Conservation (phyloP, 2,329 filamentous ascomycete genomes). For the Fusarium albidum region DNA sequence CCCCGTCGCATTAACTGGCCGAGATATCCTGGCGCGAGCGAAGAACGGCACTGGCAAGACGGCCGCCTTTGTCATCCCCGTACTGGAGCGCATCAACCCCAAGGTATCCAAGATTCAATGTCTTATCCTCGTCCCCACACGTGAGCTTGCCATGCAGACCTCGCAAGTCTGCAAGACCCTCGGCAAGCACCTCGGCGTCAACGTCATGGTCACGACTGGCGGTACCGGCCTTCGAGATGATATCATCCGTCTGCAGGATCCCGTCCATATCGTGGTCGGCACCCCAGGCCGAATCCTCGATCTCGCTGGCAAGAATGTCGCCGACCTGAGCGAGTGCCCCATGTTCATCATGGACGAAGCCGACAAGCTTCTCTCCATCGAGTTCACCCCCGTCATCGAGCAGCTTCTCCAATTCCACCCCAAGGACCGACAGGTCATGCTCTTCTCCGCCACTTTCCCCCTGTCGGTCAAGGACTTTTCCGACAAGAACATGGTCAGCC, state of each 20-base stretch:
- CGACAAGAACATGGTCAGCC: conserved; percentile 96
- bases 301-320: conserved; percentile 94
- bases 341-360: conserved; percentile 99
- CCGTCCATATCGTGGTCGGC: conserved; percentile 97
- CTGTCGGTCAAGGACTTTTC: conserved; percentile 97
- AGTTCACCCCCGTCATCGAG: conserved; percentile 98
- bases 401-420: conserved; percentile 95
- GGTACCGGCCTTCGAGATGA: conserved; percentile 95
- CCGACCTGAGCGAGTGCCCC: conserved; percentile 93
- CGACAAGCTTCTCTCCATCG: conserved; percentile 94
- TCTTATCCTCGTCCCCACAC: conserved; percentile 93
- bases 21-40: conserved; percentile 93
- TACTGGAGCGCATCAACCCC: conserved; percentile 93
- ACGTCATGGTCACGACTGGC: conserved; percentile 99
- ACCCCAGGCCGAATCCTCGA: conserved; percentile 97
- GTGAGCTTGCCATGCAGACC: conserved; percentile 97
- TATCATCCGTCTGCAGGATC: conserved; percentile 91
- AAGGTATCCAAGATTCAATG: conserved; percentile 97
- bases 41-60: conserved; percentile 99
- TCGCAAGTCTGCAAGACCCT: conserved; percentile 99
- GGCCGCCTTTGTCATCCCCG: conserved; percentile 95
- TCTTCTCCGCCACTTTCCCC: conserved; percentile 98
- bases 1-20: conserved; percentile 91
- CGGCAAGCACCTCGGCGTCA: conserved; percentile 95
- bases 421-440: conserved; percentile 98